Percentiles rank a stretch among this genome's conserved stretches.
Evolutionary conservation across 176 grass and related monocot genomes (phyloP).

Genomic region (Bothriochloa decipiens): DNA sequence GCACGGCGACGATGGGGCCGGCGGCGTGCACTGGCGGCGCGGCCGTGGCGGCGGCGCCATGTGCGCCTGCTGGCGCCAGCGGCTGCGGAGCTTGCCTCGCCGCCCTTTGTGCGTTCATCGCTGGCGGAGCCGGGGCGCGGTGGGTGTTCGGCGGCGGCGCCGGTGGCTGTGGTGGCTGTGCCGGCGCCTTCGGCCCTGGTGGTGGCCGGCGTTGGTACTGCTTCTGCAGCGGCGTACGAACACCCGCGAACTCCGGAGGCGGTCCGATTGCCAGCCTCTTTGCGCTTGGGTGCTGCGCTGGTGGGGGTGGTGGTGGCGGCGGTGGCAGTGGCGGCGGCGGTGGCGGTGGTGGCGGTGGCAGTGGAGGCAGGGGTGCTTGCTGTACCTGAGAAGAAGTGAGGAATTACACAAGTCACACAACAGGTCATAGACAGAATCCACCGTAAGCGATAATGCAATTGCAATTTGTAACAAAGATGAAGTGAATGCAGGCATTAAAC

Average conservation of each 20-base stretch:
- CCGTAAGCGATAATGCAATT: background rate
- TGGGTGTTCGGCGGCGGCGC: background rate
- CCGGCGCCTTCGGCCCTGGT: background rate
- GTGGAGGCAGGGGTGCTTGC: background rate
- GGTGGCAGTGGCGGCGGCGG: background rate
- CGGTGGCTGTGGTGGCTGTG: background rate
- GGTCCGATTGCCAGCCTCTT: constrained; percentile 6
- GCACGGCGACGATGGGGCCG: background rate
- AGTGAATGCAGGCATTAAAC: background rate
- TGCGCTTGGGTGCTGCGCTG: background rate
- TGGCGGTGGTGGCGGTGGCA: background rate
- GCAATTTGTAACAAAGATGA: background rate
- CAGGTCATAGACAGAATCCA: background rate
- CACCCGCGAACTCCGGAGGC: constrained; percentile 8
- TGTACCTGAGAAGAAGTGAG: background rate
- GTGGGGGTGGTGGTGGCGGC: background rate
- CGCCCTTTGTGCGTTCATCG: background rate
- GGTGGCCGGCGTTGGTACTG: background rate
- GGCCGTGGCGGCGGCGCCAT: background rate
- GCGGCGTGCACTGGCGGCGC: background rate
- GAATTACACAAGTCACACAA: background rate
- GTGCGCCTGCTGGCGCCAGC: background rate
- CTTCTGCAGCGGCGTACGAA: constrained; percentile 11
- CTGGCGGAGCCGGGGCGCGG: no score
- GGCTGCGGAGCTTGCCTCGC: background rate